Evolutionary conservation across 1,284 basidiomycete species (phyloP), one percentile per base, ranked within the genome.

Genomic region (Calocybe gambosa): DNA sequence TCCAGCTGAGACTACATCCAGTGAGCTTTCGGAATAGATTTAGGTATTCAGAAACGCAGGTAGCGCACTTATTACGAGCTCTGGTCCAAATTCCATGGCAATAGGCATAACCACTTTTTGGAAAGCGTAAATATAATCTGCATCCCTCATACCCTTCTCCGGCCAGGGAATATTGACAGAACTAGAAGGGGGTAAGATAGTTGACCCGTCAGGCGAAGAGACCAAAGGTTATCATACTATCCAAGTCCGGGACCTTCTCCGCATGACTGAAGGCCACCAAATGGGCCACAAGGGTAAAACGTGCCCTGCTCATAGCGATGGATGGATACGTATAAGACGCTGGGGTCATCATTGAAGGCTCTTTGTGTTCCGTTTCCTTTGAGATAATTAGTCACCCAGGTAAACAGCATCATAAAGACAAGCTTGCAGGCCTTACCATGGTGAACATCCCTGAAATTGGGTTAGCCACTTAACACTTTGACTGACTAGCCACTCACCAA

Each of bases 141-240:
- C 91, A 59, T 99, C 95, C 2, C 82, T 81, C 84, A 97, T 97
- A 3, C 89, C 93, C 15, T 67, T 69, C 39, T 77, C 75, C 0
- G 93, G 91, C 94, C 96, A 99, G 0, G 96, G 94, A 38, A 99
- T 80, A 62, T 99, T 99, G 56, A 99, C 92, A 45, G 82, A 93
- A 63, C 84, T 94, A 60, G 10, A 48, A 36, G 44, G 44, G 10
- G 34, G 56, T 42, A 59, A 59, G 51, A 50, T 20, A 47, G 31
- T 7, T 16, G 3, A 28, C 19, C 31, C 7, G 15, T 13, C 18
- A 19, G 33, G 15, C 2, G 7, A 49, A 40, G 54, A 75, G 28
- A n/a, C 21, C n/a, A 37, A 39, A 23, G 21, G 23, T 33, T 26
- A 39, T 58, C 92, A 70, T 66, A 90, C 87, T 71, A 92, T 65